Evolutionary conservation across 352 stramenopile genomes (phyloP), one percentile per base, ranked within the genome.

Genomic region (Phytophthora colocasiae): DNA sequence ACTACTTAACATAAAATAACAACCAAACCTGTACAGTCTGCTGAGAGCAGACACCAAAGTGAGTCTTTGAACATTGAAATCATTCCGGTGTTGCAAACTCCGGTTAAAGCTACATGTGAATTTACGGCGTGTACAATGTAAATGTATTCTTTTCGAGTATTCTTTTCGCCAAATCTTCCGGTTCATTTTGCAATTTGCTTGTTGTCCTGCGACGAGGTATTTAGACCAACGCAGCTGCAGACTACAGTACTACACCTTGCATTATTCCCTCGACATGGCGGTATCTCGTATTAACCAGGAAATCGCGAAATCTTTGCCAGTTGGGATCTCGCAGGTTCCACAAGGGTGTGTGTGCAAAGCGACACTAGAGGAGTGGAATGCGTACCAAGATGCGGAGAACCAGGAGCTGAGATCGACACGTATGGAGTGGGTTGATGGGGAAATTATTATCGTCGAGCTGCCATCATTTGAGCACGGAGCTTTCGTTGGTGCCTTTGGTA

Each of bases 1-100:
- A 62, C 54, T 27, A 22, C 22, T 38, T 26, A 58, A 64, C 38
- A 54, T 60, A 66, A 60, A 70, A 66, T 71, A 66, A 39, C 36
- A 52, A 15, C 53, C 6, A 69, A 39, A 26, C 39, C 46, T 45
- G 29, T n/a, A 46, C 11, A 9, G 36, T 32, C 34, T 27, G 11
- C 22, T 58, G 29, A 43, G 46, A 49, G 24, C 38, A 49, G 6
- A 24, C 24, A 45, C 8, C 7, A 31, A 31, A 15, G n/a, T 5
- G 32, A 32, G 36, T 49, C 19, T 34, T 10, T 27, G 31, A 47
- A 9, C 19, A 32, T 34, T 36, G 27, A 54, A 55, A 68, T 51
- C 44, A 68, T 63, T 68, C 43, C 51, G 52, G 44, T 52, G 60
- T 40, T 68, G 44, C 3, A 49, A 17, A 14, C 5, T 6, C 10